Conservation (phyloP, 1,139 yeast species). For the Candida mesenterica region DNA sequence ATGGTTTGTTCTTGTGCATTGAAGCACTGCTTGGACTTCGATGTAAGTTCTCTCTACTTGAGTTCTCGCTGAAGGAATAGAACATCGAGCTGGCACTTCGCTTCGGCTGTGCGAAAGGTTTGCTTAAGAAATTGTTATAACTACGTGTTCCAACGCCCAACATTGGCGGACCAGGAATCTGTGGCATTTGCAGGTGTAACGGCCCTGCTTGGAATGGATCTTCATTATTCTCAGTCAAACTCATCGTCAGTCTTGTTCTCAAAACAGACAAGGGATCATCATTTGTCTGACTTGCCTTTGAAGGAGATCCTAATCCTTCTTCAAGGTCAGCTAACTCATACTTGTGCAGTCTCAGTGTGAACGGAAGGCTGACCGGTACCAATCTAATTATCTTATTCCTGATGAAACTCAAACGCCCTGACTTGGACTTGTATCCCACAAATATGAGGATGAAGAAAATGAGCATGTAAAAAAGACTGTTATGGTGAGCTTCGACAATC, state of each 20-base stretch:
- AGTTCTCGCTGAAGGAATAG: slow-evolving; percentile 22
- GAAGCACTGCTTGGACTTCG: slow-evolving; percentile 12
- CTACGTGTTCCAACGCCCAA: slow-evolving; percentile 12
- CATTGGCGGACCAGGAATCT: slow-evolving; percentile 4
- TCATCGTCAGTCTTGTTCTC: slow-evolving; percentile 42
- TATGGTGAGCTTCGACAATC: not conserved
- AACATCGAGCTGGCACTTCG: slow-evolving; percentile 17
- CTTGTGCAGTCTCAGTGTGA: slow-evolving; percentile 2
- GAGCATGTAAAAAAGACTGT: not conserved
- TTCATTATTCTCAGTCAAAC: slow-evolving; percentile 23
- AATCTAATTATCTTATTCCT: not conserved
- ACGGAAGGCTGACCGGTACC: slow-evolving; percentile 2
- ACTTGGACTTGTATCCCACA: not conserved
- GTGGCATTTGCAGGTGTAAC: slow-evolving; percentile 2
- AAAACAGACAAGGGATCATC: slow-evolving; percentile 19
- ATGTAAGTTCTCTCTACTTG: slow-evolving; percentile 30
- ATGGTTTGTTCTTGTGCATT: slow-evolving; percentile 5
- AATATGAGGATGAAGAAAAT: not conserved
- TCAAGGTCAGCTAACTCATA: slow-evolving; percentile 8
- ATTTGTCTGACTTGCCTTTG: not conserved
- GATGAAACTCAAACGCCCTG: not conserved
- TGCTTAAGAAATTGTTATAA: slow-evolving; percentile 30
- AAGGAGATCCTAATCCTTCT: slow-evolving; percentile 6
- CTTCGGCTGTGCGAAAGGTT: slow-evolving; percentile 37
- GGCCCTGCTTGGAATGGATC: slow-evolving; percentile 8